Base-by-base conservation (phyloP, 2,329 filamentous ascomycete genomes). In the Hypoxylon sp. region DNA sequence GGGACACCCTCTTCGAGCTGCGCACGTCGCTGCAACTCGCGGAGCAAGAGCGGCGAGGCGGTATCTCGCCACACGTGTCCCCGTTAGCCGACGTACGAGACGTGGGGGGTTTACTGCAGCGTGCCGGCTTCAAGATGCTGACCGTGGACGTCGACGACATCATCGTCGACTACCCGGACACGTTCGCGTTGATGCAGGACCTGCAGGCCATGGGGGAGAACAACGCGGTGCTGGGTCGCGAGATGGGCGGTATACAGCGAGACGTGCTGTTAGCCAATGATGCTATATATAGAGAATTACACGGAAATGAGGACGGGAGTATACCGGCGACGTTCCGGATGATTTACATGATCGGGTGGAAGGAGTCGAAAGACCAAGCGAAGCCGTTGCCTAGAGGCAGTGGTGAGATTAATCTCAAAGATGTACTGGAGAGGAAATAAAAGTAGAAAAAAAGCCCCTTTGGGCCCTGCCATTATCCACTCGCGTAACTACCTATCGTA, bases 341-440 rank as follows among this genome's bases (percentile, higher is more conserved):
- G 72, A 97, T 99, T 66, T 97, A 96, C 78, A 97, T 98, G 94
- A 99, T 99, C 79, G 96, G 96, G 0, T 99, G 96, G 96, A 96
- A 95, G 76, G 92, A 94, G 70, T 90, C 92, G 1, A 85, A 86
- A 28, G 87, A 89, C 55, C 94, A 98, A 80, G 84, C 90, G 1
- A 84, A 95, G 79, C 94, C 96, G 4, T 80, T 98, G 61, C 80
- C 90, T 70, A 87, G 96, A 70, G 96, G 96, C 0, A 97, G 91
- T 69, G 96, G 93, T 8, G 85, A 97, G 75, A 81, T 97, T 42
- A 97, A 92, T 78, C 84, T 99, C 67, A 97, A 96, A 78, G 94
- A 98, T 77, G 83, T 97, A 16, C 72, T 88, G 42, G 83, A 87
- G 73, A 78, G 78, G 48, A 83, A 83, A 61, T 82, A 77, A 20